These are phyloP conservation scores for Acacia pycnantha DNA, from an alignment of 331 rosid species.

Conservation along the genomic window DNA sequence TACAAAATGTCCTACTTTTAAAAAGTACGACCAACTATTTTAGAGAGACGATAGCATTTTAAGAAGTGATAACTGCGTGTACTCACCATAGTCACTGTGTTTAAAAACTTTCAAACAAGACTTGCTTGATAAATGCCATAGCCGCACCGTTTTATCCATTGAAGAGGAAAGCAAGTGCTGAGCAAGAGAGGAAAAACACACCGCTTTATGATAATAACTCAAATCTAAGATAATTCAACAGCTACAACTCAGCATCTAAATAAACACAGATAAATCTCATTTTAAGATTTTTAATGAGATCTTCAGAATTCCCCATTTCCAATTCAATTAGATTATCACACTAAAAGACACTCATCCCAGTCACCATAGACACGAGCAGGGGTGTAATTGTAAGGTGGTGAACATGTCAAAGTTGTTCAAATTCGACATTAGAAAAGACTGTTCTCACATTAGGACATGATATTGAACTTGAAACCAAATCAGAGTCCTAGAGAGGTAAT, in stretches of 20 bases:
- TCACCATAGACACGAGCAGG: neutral
- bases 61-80: slow-evolving; percentile 20
- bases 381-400: neutral
- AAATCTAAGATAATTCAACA: slow-evolving; percentile 11
- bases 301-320: slow-evolving; percentile 13
- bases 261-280: neutral
- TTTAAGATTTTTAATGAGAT: slow-evolving; percentile 5
- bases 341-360: slow-evolving; percentile 4
- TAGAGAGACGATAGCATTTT: slow-evolving; percentile 23
- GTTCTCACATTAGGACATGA: neutral
- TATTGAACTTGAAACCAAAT: neutral
- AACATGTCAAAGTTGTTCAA: neutral
- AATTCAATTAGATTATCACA: slow-evolving; percentile 1
- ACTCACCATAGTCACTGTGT: slow-evolving; percentile 94
- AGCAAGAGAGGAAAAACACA: slow-evolving; percentile 21
- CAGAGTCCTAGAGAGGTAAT: neutral
- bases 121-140: slow-evolving; percentile 84
- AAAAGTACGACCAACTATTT: neutral
- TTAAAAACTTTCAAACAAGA: slow-evolving; percentile 85
- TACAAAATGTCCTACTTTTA: neutral
- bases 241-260: neutral
- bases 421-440: neutral
- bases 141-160: slow-evolving; percentile 99
- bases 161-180: slow-evolving; percentile 99
- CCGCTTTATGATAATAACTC: slow-evolving; percentile 12